Base-by-base conservation (phyloP, 768 basidiomycete species). In the Lentinus tigrinus region DNA sequence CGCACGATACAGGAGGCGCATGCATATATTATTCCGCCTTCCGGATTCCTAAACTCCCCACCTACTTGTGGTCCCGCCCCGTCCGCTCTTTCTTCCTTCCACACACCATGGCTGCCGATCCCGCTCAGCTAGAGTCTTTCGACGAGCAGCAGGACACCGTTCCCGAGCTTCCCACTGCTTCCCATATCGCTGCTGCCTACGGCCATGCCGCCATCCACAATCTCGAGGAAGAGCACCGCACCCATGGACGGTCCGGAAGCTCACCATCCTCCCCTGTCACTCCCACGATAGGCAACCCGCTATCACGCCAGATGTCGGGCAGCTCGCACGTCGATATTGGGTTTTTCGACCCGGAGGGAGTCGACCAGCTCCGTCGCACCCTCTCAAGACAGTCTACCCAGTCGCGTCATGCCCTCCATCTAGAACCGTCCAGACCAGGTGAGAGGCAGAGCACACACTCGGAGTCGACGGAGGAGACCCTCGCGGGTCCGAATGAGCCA, bases 331-430 rank as follows among this genome's bases (percentile, higher is more conserved):
- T 82, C 3, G 69, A 73, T 24, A 56, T 82, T 19, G 80, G 78
- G 46, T 77, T 76, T 61, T 85, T 87, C 63, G 84, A 87, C 67
- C 82, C 78, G 1, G 63, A 64, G 19, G 85, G 84, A 9, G 77
- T 83, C 36, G 66, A 63, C 3, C 62, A 73, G 44, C 73, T 85
- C 5, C 70, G 70, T 11, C 67, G 69, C 60, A 75, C 71, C 4
- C 59, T 82, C 56, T 69, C 61, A 11, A 66, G 72, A 56, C 55
- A 53, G 47, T 56, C 60, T 14, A 24, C 52, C 17, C 39, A 56
- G 26, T 37, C 66, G 67, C 46, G 48, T 10, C 58, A 7, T 38
- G 44, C n/a, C 57, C 56, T 19, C 60, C 43, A 31, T 55, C 36
- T 17, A 46, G 26, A 47, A 19, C 54, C 58, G 38, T n/a, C 27